Conservation (phyloP, 176 grass and related monocot species). For the Elymus sibiricus region DNA sequence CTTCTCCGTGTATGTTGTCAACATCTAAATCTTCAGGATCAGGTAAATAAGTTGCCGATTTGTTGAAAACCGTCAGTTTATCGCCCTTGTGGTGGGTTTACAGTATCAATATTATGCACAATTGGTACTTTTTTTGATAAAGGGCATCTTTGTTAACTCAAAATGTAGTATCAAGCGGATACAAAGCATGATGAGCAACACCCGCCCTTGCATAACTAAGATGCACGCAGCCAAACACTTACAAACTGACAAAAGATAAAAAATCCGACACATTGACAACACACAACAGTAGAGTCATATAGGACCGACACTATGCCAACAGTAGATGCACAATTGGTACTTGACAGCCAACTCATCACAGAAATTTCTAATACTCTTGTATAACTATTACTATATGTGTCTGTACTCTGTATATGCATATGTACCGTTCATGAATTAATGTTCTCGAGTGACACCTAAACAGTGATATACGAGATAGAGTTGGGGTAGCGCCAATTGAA, state of each 20-base stretch:
- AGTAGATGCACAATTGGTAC: background rate
- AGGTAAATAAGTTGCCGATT: constrained; percentile 19
- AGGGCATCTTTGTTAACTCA: too few relatives aligned
- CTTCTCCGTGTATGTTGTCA: constrained; percentile 2
- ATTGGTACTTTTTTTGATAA: too few relatives aligned
- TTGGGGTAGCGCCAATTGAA: too few relatives aligned
- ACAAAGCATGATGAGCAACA: too few relatives aligned
- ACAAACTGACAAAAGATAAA: too few relatives aligned
- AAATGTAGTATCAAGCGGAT: too few relatives aligned
- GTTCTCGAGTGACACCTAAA: background rate
- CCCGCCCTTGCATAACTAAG: too few relatives aligned
- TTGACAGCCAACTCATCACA: background rate
- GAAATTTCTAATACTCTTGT: background rate
- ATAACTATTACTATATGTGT: background rate
- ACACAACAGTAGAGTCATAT: too few relatives aligned
- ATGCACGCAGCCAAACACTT: too few relatives aligned
- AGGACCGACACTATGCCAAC: too few relatives aligned
- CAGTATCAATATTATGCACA: background rate
- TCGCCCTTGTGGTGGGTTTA: background rate
- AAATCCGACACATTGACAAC: too few relatives aligned
- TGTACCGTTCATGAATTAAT: background rate
- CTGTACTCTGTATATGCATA: background rate
- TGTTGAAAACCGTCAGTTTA: background rate
- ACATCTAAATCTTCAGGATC: constrained; percentile 27
- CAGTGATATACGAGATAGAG: too few relatives aligned